phyloP scores from a whole-genome alignment of 164 flowering plant species.

The Chimonanthus praecox region DNA sequence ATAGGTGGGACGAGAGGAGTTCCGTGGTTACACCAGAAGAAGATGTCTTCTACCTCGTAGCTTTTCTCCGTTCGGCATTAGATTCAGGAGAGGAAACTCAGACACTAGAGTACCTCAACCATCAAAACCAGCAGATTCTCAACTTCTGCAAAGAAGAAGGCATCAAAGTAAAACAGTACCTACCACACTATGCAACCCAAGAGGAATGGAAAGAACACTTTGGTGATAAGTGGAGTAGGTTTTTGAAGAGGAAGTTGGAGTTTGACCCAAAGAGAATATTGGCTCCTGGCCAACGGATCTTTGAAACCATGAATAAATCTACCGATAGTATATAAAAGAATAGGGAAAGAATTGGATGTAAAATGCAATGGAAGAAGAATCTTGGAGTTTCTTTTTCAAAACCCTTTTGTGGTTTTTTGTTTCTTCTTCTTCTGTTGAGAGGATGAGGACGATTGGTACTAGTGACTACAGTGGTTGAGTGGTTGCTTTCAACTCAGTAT shows the following conservation, averaged over 20 bases:
- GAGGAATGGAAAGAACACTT: slow-evolving; percentile 73
- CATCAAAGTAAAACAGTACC: slow-evolving; percentile 64
- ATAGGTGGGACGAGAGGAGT: slow-evolving; percentile 72
- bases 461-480: no score
- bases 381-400: no score
- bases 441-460: no score
- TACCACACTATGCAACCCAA: slow-evolving; percentile 61
- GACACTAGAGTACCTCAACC: slow-evolving; percentile 38
- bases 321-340: no score
- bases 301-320: slow-evolving; percentile 8
- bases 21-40: slow-evolving; percentile 93
- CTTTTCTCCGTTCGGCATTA: slow-evolving; percentile 71
- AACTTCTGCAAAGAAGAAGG: slow-evolving; percentile 51
- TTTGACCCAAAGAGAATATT: slow-evolving; percentile 72
- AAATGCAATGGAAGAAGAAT: no score
- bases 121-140: slow-evolving; percentile 73
- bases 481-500: no score
- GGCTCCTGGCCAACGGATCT: slow-evolving; percentile 85
- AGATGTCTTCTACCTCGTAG: slow-evolving; percentile 82
- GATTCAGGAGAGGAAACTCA: slow-evolving; percentile 54
- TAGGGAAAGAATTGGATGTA: no score
- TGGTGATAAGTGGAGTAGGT: slow-evolving; percentile 67
- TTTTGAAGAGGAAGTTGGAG: slow-evolving; percentile 43
- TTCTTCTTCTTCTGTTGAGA: no score
- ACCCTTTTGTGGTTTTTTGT: no score